phyloP scores from a whole-genome alignment of 768 basidiomycete genomes.

The Agrocybe chaxingu region DNA sequence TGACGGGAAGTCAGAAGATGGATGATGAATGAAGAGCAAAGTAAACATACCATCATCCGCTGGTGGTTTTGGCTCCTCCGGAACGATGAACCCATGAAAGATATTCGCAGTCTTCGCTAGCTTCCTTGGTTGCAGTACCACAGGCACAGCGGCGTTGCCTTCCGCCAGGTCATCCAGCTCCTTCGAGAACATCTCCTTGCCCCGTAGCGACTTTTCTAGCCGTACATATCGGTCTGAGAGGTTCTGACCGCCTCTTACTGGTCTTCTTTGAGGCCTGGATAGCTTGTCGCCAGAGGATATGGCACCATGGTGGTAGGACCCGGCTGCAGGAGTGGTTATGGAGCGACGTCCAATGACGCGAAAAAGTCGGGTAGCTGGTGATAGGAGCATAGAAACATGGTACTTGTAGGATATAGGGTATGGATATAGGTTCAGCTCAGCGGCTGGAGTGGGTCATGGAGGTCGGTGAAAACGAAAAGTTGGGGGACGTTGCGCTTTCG shows the following conservation, averaged over 20 bases:
- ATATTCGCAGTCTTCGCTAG: slow-evolving; percentile 15
- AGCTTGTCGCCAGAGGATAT: slow-evolving; percentile 11
- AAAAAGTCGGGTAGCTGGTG: slow-evolving; percentile 2
- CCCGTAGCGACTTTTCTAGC: slow-evolving; percentile 53
- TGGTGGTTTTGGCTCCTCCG: slow-evolving; percentile 59
- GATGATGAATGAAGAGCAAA: background rate
- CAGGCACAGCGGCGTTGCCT: slow-evolving; percentile 3
- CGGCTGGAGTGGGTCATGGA: no score
- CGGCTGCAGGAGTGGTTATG: slow-evolving; percentile 6
- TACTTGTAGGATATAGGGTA: background rate
- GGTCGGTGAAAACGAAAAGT: no score
- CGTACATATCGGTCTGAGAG: slow-evolving; percentile 51
- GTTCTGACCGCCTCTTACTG: slow-evolving; percentile 51
- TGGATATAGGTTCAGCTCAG: no score
- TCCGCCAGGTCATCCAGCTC: slow-evolving; percentile 23
- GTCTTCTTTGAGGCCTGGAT: slow-evolving; percentile 11
- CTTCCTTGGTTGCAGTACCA: background rate
- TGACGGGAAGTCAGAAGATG: background rate
- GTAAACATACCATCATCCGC: slow-evolving; percentile 59
- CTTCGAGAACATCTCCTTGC: slow-evolving; percentile 34
- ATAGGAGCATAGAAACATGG: slow-evolving; percentile 18
- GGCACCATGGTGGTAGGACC: slow-evolving; percentile 6
- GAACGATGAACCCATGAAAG: slow-evolving; percentile 57
- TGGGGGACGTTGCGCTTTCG: no score
- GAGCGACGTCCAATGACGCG: slow-evolving; percentile 5